A percentile compares a stretch with the other conserved stretches of the same genome.
These are phyloP conservation scores for Hypoxylon sp. DNA, from an alignment of 2,329 filamentous ascomycete species.

Conservation along the genomic window DNA sequence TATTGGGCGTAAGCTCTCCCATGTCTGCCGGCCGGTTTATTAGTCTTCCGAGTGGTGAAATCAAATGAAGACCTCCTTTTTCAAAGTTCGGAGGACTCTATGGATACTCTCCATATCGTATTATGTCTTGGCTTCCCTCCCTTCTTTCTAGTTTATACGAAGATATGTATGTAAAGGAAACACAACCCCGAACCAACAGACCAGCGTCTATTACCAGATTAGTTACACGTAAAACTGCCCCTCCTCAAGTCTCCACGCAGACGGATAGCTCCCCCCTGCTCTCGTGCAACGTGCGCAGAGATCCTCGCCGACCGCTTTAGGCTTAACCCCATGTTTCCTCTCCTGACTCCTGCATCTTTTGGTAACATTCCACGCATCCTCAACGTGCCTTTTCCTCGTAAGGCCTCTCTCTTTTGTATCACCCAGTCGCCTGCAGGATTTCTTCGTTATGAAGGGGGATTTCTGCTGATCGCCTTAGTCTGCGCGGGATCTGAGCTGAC, in stretches of 20 bases:
- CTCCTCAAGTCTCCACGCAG: constrained; percentile 34
- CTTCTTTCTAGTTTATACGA: constrained; percentile 24
- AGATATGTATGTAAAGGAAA: constrained; percentile 3
- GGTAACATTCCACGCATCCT: constrained; percentile 38
- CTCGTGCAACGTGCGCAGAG: constrained; percentile 37
- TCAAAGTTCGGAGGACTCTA: constrained; percentile 1
- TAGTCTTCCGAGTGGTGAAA: constrained; percentile 22
- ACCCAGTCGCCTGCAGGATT: constrained; percentile 26
- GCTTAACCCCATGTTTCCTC: constrained; percentile 36
- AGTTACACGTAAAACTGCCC: constrained; percentile 17
- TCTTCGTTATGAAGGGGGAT: constrained; percentile 16
- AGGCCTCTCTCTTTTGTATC: constrained; percentile 16
- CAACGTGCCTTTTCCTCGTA: constrained; percentile 24
- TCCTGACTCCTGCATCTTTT: constrained; percentile 46
- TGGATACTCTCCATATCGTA: constrained; percentile 2
- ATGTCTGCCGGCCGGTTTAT: constrained; percentile 23
- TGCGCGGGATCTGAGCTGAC: constrained; percentile 18
- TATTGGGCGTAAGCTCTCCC: constrained; percentile 31
- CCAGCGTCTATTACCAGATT: constrained; percentile 18
- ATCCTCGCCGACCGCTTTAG: constrained; percentile 34
- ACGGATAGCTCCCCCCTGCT: constrained; percentile 38
- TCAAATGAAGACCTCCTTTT: constrained; percentile 31
- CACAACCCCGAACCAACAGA: constrained; percentile 14
- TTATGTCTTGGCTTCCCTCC: constrained; percentile 9
- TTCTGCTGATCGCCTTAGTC: constrained; percentile 20